A percentile compares a stretch with the other conserved stretches of the same genome.
These are phyloP conservation scores for Cladosporium velox DNA, from an alignment of 2,329 filamentous ascomycete species.

Conservation along the genomic window DNA sequence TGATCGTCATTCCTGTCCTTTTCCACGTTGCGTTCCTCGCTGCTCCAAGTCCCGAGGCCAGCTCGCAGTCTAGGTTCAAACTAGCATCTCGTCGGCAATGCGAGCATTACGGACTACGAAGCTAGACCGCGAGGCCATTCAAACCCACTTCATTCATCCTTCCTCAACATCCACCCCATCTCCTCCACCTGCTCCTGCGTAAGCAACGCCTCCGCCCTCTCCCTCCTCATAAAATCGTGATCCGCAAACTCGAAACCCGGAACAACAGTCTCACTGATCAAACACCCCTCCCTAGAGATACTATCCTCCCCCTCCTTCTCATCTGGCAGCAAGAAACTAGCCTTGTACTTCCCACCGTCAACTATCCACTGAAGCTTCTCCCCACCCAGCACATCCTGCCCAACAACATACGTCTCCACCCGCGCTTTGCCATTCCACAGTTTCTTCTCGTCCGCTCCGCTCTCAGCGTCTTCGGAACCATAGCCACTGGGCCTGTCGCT, in stretches of 20 bases:
- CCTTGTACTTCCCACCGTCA: slow-evolving; percentile 68
- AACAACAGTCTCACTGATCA: slow-evolving; percentile 69
- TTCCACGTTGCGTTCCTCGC: background rate
- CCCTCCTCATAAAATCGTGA: slow-evolving; percentile 63
- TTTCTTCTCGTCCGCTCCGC: slow-evolving; percentile 43
- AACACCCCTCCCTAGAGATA: slow-evolving; percentile 48
- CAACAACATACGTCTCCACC: slow-evolving; percentile 67
- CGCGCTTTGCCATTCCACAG: slow-evolving; percentile 44
- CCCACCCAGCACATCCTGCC: slow-evolving; percentile 56
- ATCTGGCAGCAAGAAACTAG: slow-evolving; percentile 59
- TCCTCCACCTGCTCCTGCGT: slow-evolving; percentile 52
- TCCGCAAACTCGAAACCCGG: slow-evolving; percentile 69
- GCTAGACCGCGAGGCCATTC: too few relatives aligned
- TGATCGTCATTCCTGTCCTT: background rate
- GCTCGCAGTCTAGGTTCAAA: too few relatives aligned
- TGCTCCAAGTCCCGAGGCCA: background rate
- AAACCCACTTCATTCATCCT: slow-evolving; percentile 14
- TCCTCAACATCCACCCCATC: slow-evolving; percentile 48
- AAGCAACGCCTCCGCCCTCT: slow-evolving; percentile 56
- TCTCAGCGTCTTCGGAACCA: slow-evolving; percentile 49
- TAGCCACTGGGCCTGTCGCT: slow-evolving; percentile 29
- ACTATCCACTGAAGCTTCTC: slow-evolving; percentile 70
- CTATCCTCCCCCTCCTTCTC: slow-evolving; percentile 38
- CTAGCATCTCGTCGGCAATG: too few relatives aligned
- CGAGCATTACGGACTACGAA: too few relatives aligned